Conservation (phyloP, 148 eudicot genomes). For the Rheum nobile region DNA sequence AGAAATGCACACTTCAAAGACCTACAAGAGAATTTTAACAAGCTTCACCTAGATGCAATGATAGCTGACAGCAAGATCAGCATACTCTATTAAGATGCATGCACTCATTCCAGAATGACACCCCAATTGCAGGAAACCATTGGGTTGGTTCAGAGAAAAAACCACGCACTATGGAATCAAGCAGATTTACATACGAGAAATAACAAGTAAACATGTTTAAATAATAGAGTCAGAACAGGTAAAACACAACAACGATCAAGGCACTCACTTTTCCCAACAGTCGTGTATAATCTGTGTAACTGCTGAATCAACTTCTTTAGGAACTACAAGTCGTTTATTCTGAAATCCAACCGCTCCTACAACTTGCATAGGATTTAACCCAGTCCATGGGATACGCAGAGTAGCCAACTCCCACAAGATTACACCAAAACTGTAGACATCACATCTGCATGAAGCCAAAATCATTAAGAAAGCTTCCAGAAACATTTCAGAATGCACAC, state of each 20-base stretch:
- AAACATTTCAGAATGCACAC: not conserved
- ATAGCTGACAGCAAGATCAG: no score
- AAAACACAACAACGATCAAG: not conserved
- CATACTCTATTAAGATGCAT: no score
- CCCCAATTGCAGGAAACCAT: no score
- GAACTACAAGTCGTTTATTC: conserved; percentile 63
- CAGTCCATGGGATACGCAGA: conserved; percentile 77
- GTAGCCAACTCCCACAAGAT: conserved; percentile 92
- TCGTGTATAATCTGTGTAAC: conserved; percentile 66
- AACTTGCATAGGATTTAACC: conserved; percentile 96
- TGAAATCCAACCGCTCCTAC: conserved; percentile 98
- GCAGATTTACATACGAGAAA: no score
- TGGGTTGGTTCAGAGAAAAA: no score
- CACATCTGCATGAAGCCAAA: conserved; percentile 48
- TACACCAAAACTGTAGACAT: conserved; percentile 95
- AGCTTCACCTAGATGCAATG: no score
- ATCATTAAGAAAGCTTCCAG: not conserved
- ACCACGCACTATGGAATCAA: no score
- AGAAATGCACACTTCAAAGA: no score
- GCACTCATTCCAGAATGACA: no score
- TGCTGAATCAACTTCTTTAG: conserved; percentile 53
- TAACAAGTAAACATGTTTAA: no score
- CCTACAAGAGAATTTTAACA: no score
- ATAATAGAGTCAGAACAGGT: not conserved
- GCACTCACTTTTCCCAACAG: conserved; percentile 78